Evolutionary conservation across 2,329 filamentous ascomycete species (phyloP).

Genomic region (Fusarium clavum): DNA sequence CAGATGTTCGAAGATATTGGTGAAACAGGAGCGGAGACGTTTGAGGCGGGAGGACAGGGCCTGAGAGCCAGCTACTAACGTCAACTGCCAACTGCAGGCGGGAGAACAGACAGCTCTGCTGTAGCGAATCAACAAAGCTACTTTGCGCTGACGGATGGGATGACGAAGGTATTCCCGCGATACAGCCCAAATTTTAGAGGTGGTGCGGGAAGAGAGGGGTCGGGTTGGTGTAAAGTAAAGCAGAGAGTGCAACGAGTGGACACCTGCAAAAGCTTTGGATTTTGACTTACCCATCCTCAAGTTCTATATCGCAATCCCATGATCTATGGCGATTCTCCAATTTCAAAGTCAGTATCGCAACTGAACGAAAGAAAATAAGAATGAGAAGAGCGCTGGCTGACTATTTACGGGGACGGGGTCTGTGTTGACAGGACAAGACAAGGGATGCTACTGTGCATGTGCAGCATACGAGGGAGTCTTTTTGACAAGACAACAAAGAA

Average conservation of each 20-base stretch:
- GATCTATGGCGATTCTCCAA: constrained; percentile 41
- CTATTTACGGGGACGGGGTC: constrained; percentile 13
- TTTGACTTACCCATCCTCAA: constrained; percentile 52
- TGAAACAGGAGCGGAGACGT: constrained; percentile 37
- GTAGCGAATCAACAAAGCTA: background rate
- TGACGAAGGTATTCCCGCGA: constrained; percentile 44
- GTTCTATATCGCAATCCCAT: constrained; percentile 49
- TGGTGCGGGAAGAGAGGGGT: constrained; percentile 43
- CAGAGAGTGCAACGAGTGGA: constrained; percentile 30
- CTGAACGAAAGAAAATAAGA: constrained; percentile 19
- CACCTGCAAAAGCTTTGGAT: constrained; percentile 37
- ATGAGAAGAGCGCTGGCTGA: constrained; percentile 18
- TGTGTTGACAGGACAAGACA: constrained; percentile 15
- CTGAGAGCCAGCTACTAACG: constrained; percentile 19
- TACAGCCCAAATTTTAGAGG: constrained; percentile 33
- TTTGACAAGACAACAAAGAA: constrained; percentile 40
- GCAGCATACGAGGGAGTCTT: constrained; percentile 37
- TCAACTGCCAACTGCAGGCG: constrained; percentile 3
- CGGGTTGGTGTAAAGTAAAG: constrained; percentile 27
- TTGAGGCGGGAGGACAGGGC: constrained; percentile 25
- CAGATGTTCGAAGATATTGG: constrained; percentile 32
- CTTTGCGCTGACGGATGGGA: constrained; percentile 7
- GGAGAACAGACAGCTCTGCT: background rate
- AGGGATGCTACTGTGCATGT: constrained; percentile 35
- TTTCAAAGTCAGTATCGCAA: constrained; percentile 29